Evolutionary conservation across 768 basidiomycete species (phyloP).

Genomic region (Tulasnella sp.): DNA sequence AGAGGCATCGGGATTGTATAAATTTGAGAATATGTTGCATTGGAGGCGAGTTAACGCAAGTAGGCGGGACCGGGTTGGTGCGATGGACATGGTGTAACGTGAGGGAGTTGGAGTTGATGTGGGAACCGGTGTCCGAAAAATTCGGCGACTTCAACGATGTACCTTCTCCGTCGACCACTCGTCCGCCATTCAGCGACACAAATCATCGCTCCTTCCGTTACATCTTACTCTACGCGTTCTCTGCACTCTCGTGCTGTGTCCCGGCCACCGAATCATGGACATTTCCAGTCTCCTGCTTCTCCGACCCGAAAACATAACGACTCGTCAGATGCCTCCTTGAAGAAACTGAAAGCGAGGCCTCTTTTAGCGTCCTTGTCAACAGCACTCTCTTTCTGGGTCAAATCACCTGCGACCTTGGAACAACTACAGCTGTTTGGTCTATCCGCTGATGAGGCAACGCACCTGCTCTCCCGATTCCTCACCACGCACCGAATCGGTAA

Average conservation of each 20-base stretch:
- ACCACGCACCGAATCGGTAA: no score
- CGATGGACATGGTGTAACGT: background rate
- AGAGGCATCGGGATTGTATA: constrained; percentile 68
- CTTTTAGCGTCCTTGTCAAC: no score
- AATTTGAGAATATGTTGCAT: constrained; percentile 69
- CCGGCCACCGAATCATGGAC: no score
- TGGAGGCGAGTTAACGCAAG: constrained; percentile 49
- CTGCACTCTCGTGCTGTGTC: no score
- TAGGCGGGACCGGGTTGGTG: constrained; percentile 31
- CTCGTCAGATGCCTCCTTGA: no score
- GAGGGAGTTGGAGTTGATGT: background rate
- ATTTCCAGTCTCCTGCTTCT: no score
- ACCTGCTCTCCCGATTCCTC: background rate
- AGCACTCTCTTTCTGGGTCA: background rate
- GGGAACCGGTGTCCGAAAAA: constrained; percentile 8
- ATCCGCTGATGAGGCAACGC: background rate
- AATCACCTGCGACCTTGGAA: background rate
- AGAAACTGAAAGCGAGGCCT: no score
- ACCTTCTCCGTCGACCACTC: background rate
- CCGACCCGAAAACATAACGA: no score
- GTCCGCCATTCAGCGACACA: background rate
- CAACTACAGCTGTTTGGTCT: background rate
- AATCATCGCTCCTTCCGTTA: background rate
- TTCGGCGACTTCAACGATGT: constrained; percentile 1
- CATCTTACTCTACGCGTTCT: no score